Evolutionary conservation across 208 protist genomes (phyloP).

Genomic region (Crithidia fasciculata): DNA sequence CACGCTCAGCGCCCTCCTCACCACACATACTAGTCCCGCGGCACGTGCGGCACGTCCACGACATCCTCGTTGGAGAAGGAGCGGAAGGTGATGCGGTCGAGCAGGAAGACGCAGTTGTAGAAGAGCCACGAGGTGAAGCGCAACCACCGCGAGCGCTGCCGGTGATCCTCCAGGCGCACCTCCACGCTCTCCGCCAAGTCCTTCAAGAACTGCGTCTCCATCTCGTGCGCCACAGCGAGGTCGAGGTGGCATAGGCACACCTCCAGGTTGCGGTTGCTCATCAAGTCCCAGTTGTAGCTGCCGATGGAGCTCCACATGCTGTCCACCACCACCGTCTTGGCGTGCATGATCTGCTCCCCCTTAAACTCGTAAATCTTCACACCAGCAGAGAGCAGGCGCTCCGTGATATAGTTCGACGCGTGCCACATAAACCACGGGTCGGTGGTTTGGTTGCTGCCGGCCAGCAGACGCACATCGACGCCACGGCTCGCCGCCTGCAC

Average conservation of each 20-base stretch:
- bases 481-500: slow-evolving; percentile 78
- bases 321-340: slow-evolving; percentile 93
- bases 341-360: slow-evolving; percentile 89
- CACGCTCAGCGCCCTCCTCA: no score
- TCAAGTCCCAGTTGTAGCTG: slow-evolving; percentile 93
- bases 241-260: slow-evolving; percentile 85
- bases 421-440: slow-evolving; percentile 94
- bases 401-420: slow-evolving; percentile 87
- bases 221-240: slow-evolving; percentile 63
- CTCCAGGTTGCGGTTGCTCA: slow-evolving; percentile 93
- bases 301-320: slow-evolving; percentile 91
- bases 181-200: slow-evolving; percentile 74
- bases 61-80: slow-evolving; percentile 65
- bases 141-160: slow-evolving; percentile 67
- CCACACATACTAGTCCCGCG: neutral
- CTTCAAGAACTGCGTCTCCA: slow-evolving; percentile 86
- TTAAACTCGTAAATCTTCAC: slow-evolving; percentile 93
- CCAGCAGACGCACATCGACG: slow-evolving; percentile 91
- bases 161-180: slow-evolving; percentile 69
- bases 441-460: slow-evolving; percentile 81
- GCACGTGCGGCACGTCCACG: slow-evolving; percentile 34
- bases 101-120: slow-evolving; percentile 78
- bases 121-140: slow-evolving; percentile 84
- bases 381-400: slow-evolving; percentile 68
- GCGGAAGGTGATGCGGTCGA: slow-evolving; percentile 76